Evolutionary conservation across 225 moss, liverwort and hornwort species (phyloP).

Genomic region (Polytrichum formosum): DNA sequence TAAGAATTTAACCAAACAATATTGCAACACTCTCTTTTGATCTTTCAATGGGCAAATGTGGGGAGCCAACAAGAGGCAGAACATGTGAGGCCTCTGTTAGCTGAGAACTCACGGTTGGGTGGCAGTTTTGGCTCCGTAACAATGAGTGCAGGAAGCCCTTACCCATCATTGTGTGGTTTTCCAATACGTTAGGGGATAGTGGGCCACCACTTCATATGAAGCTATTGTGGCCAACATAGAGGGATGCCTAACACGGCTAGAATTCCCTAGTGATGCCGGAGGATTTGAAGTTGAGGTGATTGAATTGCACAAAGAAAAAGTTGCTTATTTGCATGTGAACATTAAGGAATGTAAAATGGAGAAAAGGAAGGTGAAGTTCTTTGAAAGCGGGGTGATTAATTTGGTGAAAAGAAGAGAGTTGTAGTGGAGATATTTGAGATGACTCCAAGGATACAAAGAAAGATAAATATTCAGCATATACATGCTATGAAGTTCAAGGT

Average conservation of each 20-base stretch:
- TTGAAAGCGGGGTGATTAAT: slow-evolving; percentile 30
- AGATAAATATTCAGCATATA: too few species aligned
- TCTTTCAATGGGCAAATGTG: slow-evolving; percentile 14
- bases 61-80: neutral
- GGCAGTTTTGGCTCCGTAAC: too few species aligned
- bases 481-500: too few species aligned
- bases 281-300: slow-evolving; percentile 24
- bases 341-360: slow-evolving; percentile 18
- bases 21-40: slow-evolving; percentile 21
- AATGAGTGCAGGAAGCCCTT: too few species aligned
- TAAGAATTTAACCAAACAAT: slow-evolving; percentile 27
- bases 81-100: too few species aligned
- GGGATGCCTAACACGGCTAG: slow-evolving; percentile 26
- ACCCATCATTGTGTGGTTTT: too few species aligned
- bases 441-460: too few species aligned
- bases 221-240: slow-evolving; percentile 30
- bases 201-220: slow-evolving; percentile 19
- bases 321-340: slow-evolving; percentile 9
- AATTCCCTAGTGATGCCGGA: slow-evolving; percentile 20
- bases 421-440: slow-evolving; percentile 14
- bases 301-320: neutral
- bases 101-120: too few species aligned
- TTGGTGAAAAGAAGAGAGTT: slow-evolving; percentile 15
- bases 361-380: slow-evolving; percentile 20
- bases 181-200: slow-evolving; percentile 15